Evolutionary conservation across 2,329 filamentous ascomycete genomes (phyloP), one percentile per base, ranked within the genome.

Genomic region (Colletotrichum truncatum): DNA sequence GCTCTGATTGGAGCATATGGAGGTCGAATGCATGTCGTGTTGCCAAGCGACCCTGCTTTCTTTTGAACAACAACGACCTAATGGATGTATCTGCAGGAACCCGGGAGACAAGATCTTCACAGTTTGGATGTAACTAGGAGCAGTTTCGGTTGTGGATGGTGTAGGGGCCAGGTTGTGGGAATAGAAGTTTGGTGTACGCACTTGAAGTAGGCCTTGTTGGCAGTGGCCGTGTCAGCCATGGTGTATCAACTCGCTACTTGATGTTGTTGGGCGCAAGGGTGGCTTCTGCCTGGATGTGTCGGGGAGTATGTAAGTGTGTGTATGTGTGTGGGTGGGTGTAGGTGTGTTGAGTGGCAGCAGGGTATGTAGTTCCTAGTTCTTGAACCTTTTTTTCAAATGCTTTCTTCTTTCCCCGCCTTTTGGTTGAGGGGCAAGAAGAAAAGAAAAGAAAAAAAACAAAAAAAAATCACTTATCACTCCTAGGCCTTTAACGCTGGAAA

Each of bases 161-260:
- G 38, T 55, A 26, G 28, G 26, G 57, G 57, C 26, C 14, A 14
- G 9, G n/a, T n/a, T 18, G 26, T 51, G 18, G 30, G 14, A 14
- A 25, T 34, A 28, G 34, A 30, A 16, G 53, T 14, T 34, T 26
- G 32, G 23, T 32, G 25, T 43, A 67, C 67, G 34, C 38, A 68
- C 67, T 68, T 46, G 34, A 68, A 68, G 53, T 68, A 62, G 32
- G 67, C 67, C 54, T 66, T 68, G 51, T 68, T 68, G 67, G 55
- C 65, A 25, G 30, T 43, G 51, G 34, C 46, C 12, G 67, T 66
- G 46, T 67, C 59, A n/a, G 54, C 28, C 52, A 66, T 66, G 14
- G 21, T 56, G 56, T 34, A 26, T 45, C 4, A 14, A 18, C 25
- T 41, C 11, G 38, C 7, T n/a, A 21, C 16, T 41, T 41, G 38